These are phyloP conservation scores for Bremia lactucae DNA, from an alignment of 352 stramenopile genomes.

Conservation along the genomic window DNA sequence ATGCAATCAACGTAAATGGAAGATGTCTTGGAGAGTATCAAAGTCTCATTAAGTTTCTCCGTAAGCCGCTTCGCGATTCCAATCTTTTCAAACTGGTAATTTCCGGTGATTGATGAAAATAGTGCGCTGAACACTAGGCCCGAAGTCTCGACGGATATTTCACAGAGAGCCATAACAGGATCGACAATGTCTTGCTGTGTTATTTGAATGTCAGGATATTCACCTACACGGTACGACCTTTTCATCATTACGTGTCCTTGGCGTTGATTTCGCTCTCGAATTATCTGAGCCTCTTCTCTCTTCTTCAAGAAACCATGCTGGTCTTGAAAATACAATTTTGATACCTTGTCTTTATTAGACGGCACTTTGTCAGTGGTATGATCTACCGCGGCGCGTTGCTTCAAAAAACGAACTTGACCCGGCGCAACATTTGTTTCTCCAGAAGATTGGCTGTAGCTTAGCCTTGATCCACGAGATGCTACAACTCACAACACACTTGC, in stretches of 20 bases:
- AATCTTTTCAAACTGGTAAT: conserved; percentile 21
- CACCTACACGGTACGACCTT: conserved; percentile 53
- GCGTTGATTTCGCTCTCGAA: conserved; percentile 33
- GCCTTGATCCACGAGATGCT: conserved; percentile 3
- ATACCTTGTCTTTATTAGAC: conserved; percentile 18
- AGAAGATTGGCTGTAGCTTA: conserved; percentile 4
- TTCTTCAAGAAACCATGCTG: conserved; percentile 44
- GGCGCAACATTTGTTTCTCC: conserved; percentile 1
- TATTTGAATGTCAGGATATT: conserved; percentile 79
- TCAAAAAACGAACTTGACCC: conserved; percentile 23
- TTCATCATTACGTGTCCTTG: conserved; percentile 50
- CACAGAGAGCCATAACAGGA: conserved; percentile 53
- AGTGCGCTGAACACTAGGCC: conserved; percentile 30
- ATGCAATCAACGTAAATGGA: conserved; percentile 25
- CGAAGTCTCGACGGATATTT: conserved; percentile 34
- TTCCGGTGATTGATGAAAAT: conserved; percentile 35
- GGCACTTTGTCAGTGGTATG: conserved; percentile 2
- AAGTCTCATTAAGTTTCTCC: conserved; percentile 10
- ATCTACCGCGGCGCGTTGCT: conserved; percentile 7
- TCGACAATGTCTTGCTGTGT: conserved; percentile 50
- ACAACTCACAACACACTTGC: neutral
- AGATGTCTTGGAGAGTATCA: conserved; percentile 19
- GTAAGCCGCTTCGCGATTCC: conserved; percentile 5
- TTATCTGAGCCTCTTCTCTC: conserved; percentile 38
- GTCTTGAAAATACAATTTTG: conserved; percentile 55